These are phyloP conservation scores for Allium fistulosum DNA, from an alignment of 106 monocot species.

Conservation along the genomic window DNA sequence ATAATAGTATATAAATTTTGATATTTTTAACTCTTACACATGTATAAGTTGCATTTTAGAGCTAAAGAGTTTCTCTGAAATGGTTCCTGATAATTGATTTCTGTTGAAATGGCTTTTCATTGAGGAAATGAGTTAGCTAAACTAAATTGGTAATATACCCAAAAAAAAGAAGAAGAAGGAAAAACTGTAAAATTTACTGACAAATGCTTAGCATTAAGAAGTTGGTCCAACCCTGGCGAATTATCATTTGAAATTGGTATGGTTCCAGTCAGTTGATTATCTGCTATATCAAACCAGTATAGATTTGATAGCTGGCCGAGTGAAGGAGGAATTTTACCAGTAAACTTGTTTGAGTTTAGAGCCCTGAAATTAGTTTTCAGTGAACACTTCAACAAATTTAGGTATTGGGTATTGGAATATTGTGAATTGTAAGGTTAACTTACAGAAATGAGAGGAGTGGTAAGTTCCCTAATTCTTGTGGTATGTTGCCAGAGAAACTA, in stretches of 20 bases:
- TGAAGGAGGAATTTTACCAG: slow-evolving; percentile 38
- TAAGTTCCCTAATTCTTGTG: slow-evolving; percentile 21
- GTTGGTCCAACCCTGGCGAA: slow-evolving; percentile 45
- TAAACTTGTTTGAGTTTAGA: slow-evolving; percentile 54
- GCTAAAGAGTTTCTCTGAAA: slow-evolving; percentile 56
- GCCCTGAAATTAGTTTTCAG: slow-evolving; percentile 23
- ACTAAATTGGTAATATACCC: neutral
- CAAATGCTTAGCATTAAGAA: slow-evolving; percentile 60
- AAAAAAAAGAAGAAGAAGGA: neutral
- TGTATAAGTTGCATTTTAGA: slow-evolving; percentile 62
- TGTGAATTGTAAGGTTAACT: neutral
- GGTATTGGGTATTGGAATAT: neutral
- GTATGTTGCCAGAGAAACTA: slow-evolving; percentile 20
- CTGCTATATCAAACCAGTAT: slow-evolving; percentile 17
- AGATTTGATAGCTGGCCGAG: slow-evolving; percentile 48
- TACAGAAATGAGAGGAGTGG: slow-evolving; percentile 16
- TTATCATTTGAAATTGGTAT: slow-evolving; percentile 36
- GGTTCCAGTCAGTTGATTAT: slow-evolving; percentile 50
- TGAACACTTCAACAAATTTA: neutral
- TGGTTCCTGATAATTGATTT: slow-evolving; percentile 65
- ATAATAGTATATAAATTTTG: neutral
- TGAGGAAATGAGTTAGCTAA: neutral
- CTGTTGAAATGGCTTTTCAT: slow-evolving; percentile 77
- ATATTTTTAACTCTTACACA: slow-evolving; percentile 36
- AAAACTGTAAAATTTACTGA: slow-evolving; percentile 17